phyloP scores from a whole-genome alignment of 345 rosid genomes.

The Limnanthes douglasii region DNA sequence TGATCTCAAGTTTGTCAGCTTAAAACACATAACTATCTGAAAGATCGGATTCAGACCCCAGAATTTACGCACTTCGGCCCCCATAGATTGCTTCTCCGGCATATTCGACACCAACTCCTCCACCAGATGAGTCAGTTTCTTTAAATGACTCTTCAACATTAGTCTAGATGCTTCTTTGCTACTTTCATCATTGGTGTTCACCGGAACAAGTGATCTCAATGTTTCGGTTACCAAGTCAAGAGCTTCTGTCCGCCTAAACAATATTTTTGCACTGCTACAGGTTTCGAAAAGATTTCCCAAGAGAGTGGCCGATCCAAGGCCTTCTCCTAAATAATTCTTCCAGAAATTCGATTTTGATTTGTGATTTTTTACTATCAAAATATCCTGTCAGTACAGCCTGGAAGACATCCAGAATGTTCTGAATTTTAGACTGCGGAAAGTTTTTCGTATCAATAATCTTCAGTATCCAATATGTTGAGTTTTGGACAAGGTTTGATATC shows the following conservation, averaged over 20 bases:
- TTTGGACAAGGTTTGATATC: slow-evolving; percentile 49
- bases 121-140: slow-evolving; percentile 32
- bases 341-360: slow-evolving; percentile 55
- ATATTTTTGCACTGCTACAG: slow-evolving; percentile 39
- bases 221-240: slow-evolving; percentile 66
- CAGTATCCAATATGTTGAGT: slow-evolving; percentile 67
- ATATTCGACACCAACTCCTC: slow-evolving; percentile 41
- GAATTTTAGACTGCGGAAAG: slow-evolving; percentile 33
- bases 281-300: slow-evolving; percentile 52
- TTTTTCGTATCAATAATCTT: slow-evolving; percentile 61
- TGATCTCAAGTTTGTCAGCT: slow-evolving; percentile 32
- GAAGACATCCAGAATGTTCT: slow-evolving; percentile 40
- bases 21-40: slow-evolving; percentile 30
- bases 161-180: slow-evolving; percentile 32
- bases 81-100: slow-evolving; percentile 55
- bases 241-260: slow-evolving; percentile 66
- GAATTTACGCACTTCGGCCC: slow-evolving; percentile 56
- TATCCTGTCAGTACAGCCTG: slow-evolving; percentile 33
- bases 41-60: slow-evolving; percentile 54
- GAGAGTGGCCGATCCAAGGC: slow-evolving; percentile 54
- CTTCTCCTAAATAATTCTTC: slow-evolving; percentile 66
- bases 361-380: slow-evolving; percentile 63
- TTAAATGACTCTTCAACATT: slow-evolving; percentile 30
- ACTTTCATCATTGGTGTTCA: slow-evolving; percentile 14
- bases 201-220: slow-evolving; percentile 32